Conservation (phyloP, 2,329 filamentous ascomycete species). For the Cryphonectria parasitica region DNA sequence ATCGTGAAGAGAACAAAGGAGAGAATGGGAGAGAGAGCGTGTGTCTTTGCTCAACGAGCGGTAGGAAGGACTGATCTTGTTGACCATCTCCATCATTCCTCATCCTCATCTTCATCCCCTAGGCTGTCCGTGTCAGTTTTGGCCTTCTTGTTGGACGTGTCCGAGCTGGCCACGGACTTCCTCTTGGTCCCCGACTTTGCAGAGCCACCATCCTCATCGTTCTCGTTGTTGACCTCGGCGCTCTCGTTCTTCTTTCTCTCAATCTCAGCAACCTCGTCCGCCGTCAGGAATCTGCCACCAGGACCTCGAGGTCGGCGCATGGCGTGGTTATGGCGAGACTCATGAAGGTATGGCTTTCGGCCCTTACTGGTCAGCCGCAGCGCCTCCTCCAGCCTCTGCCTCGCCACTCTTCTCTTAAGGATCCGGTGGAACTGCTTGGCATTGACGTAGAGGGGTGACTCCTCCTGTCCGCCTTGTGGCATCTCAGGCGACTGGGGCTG, state of each 20-base stretch:
- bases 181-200: constrained; percentile 57
- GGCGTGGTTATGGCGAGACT: constrained; percentile 96
- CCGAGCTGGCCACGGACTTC: constrained; percentile 58
- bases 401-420: constrained; percentile 87
- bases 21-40: not conserved
- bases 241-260: constrained; percentile 64
- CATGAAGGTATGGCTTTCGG: constrained; percentile 94
- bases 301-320: constrained; percentile 95
- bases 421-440: constrained; percentile 99
- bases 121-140: constrained; percentile 48
- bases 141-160: constrained; percentile 56
- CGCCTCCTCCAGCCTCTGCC: constrained; percentile 92
- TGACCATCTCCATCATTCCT: constrained; percentile 32
- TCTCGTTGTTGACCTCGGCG: constrained; percentile 43
- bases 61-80: not conserved
- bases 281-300: constrained; percentile 92
- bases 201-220: constrained; percentile 36
- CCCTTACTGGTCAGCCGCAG: constrained; percentile 91
- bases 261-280: constrained; percentile 91
- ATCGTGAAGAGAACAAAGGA: constrained; percentile 27
- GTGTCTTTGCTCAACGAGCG: constrained; percentile 16
- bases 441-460: constrained; percentile 96
- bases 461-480: constrained; percentile 72
- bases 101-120: constrained; percentile 42
- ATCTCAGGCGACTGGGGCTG: constrained; percentile 80